Conservation (phyloP, 73 alveolate genomes). For the Diophrys appendiculata region DNA sequence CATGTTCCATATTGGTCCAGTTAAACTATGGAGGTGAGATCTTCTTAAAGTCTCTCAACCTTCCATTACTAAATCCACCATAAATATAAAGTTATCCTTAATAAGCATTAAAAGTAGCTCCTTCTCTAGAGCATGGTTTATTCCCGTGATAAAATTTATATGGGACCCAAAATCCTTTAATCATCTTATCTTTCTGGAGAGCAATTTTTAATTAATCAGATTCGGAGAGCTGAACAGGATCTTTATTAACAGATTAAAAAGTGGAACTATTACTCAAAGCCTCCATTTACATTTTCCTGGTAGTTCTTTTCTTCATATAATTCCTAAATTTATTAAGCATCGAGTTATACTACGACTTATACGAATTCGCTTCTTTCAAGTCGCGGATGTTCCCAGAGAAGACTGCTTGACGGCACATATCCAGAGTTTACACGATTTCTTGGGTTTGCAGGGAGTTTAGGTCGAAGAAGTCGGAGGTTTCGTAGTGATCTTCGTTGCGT, state of each 20-base stretch:
- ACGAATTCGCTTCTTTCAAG: too few species aligned
- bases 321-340: not conserved
- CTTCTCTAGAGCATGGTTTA: slow-evolving; percentile 16
- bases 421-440: not conserved
- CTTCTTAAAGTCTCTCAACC: not conserved
- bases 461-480: not conserved
- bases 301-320: not conserved
- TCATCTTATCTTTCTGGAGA: not conserved
- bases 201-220: not conserved
- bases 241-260: not conserved
- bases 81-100: not conserved
- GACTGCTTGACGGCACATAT: not conserved
- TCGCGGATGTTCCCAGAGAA: not conserved
- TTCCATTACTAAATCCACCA: slow-evolving; percentile 7
- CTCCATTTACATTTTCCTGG: not conserved
- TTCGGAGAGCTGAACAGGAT: not conserved
- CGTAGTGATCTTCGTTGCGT: not conserved
- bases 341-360: not conserved
- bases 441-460: not conserved
- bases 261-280: not conserved
- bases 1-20: not conserved
- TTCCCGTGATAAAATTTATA: not conserved
- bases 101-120: not conserved
- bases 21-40: not conserved
- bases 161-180: slow-evolving; percentile 3